phyloP scores from a whole-genome alignment of 208 protist species.

The Kentomonas sorsogonicus region DNA sequence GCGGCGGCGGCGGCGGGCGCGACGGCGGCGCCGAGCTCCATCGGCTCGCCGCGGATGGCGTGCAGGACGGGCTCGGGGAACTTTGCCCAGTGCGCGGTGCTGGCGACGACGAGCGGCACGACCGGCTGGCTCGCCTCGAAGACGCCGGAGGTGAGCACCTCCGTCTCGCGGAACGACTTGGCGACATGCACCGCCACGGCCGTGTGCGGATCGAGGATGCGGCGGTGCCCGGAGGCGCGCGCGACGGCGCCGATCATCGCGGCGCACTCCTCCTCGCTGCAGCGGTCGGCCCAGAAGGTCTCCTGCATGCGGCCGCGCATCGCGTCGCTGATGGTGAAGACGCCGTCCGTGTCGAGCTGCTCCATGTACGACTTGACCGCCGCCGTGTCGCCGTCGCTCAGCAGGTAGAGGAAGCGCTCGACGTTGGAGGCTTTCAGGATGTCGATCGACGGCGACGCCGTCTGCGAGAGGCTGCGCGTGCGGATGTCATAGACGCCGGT shows the following conservation, averaged over 20 bases:
- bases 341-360: constrained; percentile 46
- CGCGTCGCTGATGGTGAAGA: constrained; percentile 49
- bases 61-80: constrained; percentile 74
- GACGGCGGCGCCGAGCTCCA: constrained; percentile 11
- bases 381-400: constrained; percentile 67
- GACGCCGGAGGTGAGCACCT: constrained; percentile 22
- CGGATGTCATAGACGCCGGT: constrained; percentile 83
- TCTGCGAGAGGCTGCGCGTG: constrained; percentile 35
- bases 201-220: constrained; percentile 83
- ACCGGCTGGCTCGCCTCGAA: constrained; percentile 12
- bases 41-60: constrained; percentile 49
- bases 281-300: constrained; percentile 57
- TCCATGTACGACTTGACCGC: constrained; percentile 59
- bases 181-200: constrained; percentile 78
- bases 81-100: constrained; percentile 86
- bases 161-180: constrained; percentile 38
- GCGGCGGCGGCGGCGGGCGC: constrained; percentile 3
- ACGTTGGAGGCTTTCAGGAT: constrained; percentile 94
- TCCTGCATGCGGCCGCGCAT: constrained; percentile 46
- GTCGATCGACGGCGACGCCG: constrained; percentile 86
- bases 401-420: constrained; percentile 92
- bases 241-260: constrained; percentile 68
- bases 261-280: constrained; percentile 70
- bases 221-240: constrained; percentile 30
- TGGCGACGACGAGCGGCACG: constrained; percentile 56